Conservation (phyloP, 345 rosid species). For the Turnera subulata region DNA sequence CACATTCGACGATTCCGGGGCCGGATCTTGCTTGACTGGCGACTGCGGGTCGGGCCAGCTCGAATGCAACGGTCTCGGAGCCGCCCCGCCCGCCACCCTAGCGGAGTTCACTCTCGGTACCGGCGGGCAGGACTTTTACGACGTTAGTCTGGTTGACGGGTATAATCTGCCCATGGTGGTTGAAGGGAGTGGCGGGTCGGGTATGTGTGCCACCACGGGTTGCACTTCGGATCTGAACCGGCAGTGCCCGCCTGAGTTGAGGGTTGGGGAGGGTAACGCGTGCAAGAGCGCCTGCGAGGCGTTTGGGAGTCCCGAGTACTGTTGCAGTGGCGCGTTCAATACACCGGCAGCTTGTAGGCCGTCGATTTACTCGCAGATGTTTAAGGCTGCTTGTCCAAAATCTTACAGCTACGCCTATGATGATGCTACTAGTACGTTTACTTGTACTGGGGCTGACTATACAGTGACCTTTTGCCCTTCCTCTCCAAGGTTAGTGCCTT, state of each 20-base stretch:
- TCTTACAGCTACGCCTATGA: conserved; percentile 96
- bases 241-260: conserved; percentile 74
- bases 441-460: conserved; percentile 83
- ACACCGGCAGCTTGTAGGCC: conserved; percentile 83
- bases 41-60: conserved; percentile 34
- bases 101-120: conserved; percentile 35
- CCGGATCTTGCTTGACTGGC: conserved; percentile 27
- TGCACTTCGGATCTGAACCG: conserved; percentile 70
- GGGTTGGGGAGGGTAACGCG: conserved; percentile 59
- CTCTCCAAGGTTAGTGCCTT: conserved; percentile 59
- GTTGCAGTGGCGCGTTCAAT: conserved; percentile 92
- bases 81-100: conserved; percentile 31
- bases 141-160: conserved; percentile 94
- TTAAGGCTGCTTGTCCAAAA: conserved; percentile 85
- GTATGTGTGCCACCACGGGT: conserved; percentile 70
- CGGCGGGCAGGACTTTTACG: conserved; percentile 84
- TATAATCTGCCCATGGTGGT: conserved; percentile 83
- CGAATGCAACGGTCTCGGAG: conserved; percentile 33
- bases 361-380: conserved; percentile 82
- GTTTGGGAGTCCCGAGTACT: conserved; percentile 85
- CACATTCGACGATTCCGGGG: conserved; percentile 22
- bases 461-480: conserved; percentile 95
- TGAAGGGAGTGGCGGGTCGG: conserved; percentile 74
- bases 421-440: conserved; percentile 87
- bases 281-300: conserved; percentile 96